Base-by-base conservation (phyloP, 2,329 filamentous ascomycete species). In the Talaromyces piceae region DNA sequence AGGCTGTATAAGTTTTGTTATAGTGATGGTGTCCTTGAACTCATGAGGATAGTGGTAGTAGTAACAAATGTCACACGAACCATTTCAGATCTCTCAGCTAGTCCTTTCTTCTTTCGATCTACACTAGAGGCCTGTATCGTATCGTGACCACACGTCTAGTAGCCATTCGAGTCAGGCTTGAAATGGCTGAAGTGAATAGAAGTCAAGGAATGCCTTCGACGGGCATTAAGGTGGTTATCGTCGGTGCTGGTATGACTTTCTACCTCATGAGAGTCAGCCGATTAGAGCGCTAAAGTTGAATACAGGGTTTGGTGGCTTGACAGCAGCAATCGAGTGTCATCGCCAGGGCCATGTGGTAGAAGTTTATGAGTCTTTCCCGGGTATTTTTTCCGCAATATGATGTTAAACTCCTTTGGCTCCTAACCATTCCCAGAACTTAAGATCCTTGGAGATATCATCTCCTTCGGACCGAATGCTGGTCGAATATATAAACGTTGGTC, bases 311-410 rank as follows among this genome's bases (percentile, higher is more conserved):
- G 81, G 79, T 31, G 81, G 81, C 13, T 71, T 84, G 25, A 79
- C 79, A 5, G 78, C 80, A 16, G 81, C 81, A 39, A 81, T 84
- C 54, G 81, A 84, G 65, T 82, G 80, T 59, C 74, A 78, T 54
- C 75, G 79, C 13, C 78, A 83, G 56, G 81, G 81, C 13, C 81
- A 83, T 60, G 68, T 73, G 11, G 80, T 81, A 16, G 67, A 74
- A 50, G 73, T 84, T 54, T 81, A 82, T 61, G 80, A 83, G 58
- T 72, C 75, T 1, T 82, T 82, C 53, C 68, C 74, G 20, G 60
- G 61, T 60, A 49, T 48, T 9, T 7, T 18, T 9, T 20, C 33
- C 16, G 16, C 55, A 26, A 37, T 37, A 49, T 25, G 27, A 27
- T 20, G 20, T 6, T 31, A n/a, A 16, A 8, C 20, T 37, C 9